Base-by-base conservation (phyloP, 805 yeast genomes). In the Wickerhamomyces pijperi region DNA sequence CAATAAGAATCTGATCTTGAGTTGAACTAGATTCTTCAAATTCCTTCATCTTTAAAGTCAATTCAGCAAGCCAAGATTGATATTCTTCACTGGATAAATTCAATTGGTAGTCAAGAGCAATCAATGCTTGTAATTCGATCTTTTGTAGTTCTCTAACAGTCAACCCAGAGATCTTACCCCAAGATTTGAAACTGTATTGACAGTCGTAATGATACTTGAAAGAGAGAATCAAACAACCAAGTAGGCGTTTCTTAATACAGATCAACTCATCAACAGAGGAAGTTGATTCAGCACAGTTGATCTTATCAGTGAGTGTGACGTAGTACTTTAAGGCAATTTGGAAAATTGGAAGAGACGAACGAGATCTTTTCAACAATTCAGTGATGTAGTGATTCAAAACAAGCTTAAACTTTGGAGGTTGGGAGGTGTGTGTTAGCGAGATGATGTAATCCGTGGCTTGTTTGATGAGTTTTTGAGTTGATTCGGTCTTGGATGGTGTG, bases 151-250 rank as follows among this genome's bases (percentile, higher is more conserved):
- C 78, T 21, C 55, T 46, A 4, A 70, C 51, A 18, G 72, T 52
- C 32, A 82, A 65, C 1, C 94, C 92, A 28, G 85, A 72, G 37
- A 85, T 77, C 53, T 74, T 72, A 38, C 80, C 64, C 95, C 95
- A 85, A 5, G 82, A 72, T 44, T 66, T 68, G 47, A 81, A 67
- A 23, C 82, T 66, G 57, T 73, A 82, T 53, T 78, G 80, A 37
- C 74, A 72, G 58, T 85, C 95, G 53, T 78, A 85, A 43, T 70
- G 65, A 55, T 76, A 82, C 54, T 85, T 85, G 38, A 79, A 72
- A 4, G 92, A 78, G 31, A 85, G 61, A 39, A 84, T 81, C 39
- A 85, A 56, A 50, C 83, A 71, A 2, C 78, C 71, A 43, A 85
- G 65, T 45, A 85, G 78, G 33, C 76, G 68, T 44, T 82, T 73